phyloP scores from a whole-genome alignment of 768 basidiomycete genomes.

The Tricholomella constricta region DNA sequence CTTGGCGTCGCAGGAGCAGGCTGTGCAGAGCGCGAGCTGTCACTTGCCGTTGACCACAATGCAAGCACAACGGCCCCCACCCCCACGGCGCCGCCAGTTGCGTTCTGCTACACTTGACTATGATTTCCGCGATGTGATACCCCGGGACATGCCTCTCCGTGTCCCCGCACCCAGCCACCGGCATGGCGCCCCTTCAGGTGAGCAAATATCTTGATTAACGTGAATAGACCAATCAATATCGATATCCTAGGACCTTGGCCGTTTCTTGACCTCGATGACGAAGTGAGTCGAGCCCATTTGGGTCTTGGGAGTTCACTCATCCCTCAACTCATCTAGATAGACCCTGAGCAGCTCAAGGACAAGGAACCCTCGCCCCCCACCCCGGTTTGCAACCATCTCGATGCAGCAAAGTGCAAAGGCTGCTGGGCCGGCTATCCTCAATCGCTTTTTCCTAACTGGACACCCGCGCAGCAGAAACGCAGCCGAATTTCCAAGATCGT shows the following conservation, averaged over 20 bases:
- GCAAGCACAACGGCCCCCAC: not conserved
- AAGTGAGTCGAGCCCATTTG: conserved; percentile 16
- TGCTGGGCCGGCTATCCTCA: conserved; percentile 50
- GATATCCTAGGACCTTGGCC: conserved; percentile 36
- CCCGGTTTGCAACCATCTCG: conserved; percentile 25
- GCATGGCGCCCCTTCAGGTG: conserved; percentile 44
- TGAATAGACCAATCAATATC: not conserved
- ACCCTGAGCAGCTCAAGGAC: conserved; percentile 26
- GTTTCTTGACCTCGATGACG: conserved; percentile 35
- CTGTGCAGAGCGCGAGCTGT: not conserved
- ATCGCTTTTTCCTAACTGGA: conserved; percentile 59
- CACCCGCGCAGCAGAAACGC: conserved; percentile 41
- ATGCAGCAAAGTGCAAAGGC: conserved; percentile 21
- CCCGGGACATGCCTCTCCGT: conserved; percentile 22
- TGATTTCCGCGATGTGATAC: conserved; percentile 8
- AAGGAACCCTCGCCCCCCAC: conserved; percentile 6
- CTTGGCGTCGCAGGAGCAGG: not conserved
- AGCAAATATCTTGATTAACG: conserved; percentile 21
- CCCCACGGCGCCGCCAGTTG: not conserved
- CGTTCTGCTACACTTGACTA: conserved; percentile 13
- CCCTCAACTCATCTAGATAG: conserved; percentile 21
- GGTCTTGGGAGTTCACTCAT: not conserved
- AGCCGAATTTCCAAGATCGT: conserved; percentile 38
- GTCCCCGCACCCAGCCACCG: conserved; percentile 36
- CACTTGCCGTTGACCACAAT: not conserved